Base-by-base conservation (phyloP, 1,284 basidiomycete genomes). In the Microbotryum intermedium region DNA sequence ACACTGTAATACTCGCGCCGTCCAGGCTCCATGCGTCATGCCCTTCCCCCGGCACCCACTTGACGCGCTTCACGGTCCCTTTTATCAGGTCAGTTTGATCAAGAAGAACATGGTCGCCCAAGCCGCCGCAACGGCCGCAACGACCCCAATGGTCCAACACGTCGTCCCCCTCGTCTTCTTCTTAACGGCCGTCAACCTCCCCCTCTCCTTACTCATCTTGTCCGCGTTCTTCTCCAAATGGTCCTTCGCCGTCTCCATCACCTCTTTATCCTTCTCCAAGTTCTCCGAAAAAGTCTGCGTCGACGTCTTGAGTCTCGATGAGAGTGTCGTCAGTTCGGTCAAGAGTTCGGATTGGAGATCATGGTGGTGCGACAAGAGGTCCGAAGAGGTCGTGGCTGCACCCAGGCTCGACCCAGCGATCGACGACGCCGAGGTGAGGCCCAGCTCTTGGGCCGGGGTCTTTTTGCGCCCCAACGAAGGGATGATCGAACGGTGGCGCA, bases 171-270 rank as follows among this genome's bases (percentile, higher is more conserved):
- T 77, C 61, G 82, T 84, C 79, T 83, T 86, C 16, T 80, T 80
- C 18, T 79, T 73, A 59, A 85, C 81, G 68, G 84, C 83, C 55
- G 82, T 75, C 62, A 89, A 71, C 50, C 84, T 78, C 18, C 80
- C 72, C 5, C 84, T 77, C 71, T 86, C 82, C 66, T 78, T 82
- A 72, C 78, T 77, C 83, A 90, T 84, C 18, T 78, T 77, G 18
- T 81, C 83, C 62, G 79, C 79, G 70, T 89, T 89, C 9, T 77
- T 76, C 68, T 86, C 85, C 16, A 90, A 69, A 74, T 87, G 87
- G 70, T 80, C 78, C 65, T 83, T 78, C 30, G 84, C 79, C n/a
- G 77, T 78, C 29, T 79, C 11, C 28, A 90, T 73, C 13, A 87
- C 78, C 0, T 77, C 77, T 68, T 83, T 80, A 72, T 90, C 88